Evolutionary conservation across 768 basidiomycete species (phyloP), one percentile per base, ranked within the genome.

Genomic region (Cubamyces sp.): DNA sequence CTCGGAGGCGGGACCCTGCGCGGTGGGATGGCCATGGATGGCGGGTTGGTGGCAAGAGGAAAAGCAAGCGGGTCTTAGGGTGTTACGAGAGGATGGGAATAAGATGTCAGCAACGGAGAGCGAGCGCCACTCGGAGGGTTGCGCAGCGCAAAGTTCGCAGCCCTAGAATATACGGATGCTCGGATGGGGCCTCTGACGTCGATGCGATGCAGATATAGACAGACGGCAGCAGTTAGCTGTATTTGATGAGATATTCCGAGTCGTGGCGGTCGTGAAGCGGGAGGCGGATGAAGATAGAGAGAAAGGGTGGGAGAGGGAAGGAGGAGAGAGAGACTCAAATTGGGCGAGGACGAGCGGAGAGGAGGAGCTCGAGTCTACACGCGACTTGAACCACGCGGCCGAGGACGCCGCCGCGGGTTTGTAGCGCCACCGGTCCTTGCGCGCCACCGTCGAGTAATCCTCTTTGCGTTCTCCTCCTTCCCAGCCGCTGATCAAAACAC

Each of bases 1-100:
- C 75, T 76, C 50, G 75, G 74, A 14, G 81, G 77, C 19, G 80
- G 81, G 0, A 70, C 69, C 39, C 80, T 74, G 41, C 81, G 78
- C 41, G 79, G 74, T 46, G 68, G 71, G 60, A 69, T 66, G 59
- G 74, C 70, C 75, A 76, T 76, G 64, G 63, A 61, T 34, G 34
- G 34, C 5, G 34, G 63, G 54, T 46, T 25, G 19, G 25, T 18
- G 15, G 42, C 2, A 40, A 43, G 41, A 23, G 12, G 40, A 39
- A 34, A 15, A 18, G 48, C 48, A 34, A 45, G 56, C 41, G 37
- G 42, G 48, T 3, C 25, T 21, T 30, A 57, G 42, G 50, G 42
- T 15, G 12, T 34, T 34, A 5, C 16, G 41, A 30, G 41, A 34
- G 49, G 61, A 19, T 47, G 49, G 28, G 50, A 56, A 41, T 37